These are phyloP conservation scores for Chlorella sp. DNA, from an alignment of 139 green algal species.

Conservation along the genomic window DNA sequence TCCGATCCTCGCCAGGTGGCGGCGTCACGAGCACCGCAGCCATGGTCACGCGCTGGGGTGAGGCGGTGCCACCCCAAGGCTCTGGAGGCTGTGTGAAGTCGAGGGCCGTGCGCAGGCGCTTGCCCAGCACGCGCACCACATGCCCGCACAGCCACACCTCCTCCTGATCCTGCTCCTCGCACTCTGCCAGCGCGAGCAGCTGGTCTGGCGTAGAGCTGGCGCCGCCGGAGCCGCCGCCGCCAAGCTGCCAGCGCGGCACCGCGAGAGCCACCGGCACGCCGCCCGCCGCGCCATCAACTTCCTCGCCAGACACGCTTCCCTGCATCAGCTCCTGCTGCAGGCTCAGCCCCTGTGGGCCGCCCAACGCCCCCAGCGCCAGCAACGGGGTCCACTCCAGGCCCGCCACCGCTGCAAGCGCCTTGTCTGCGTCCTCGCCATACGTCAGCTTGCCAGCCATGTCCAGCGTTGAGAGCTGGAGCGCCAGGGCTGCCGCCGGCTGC, in stretches of 20 bases:
- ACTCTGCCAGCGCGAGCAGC: neutral
- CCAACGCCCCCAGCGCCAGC: too few relatives aligned
- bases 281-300: too few relatives aligned
- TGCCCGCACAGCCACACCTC: conserved; percentile 10
- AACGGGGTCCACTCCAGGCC: too few relatives aligned
- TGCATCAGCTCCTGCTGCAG: neutral
- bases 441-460: too few relatives aligned
- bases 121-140: conserved; percentile 11
- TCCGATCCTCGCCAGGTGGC: neutral
- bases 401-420: too few relatives aligned
- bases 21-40: conserved; percentile 4
- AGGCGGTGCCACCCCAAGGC: neutral
- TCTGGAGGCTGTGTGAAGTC: conserved; percentile 16
- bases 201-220: neutral
- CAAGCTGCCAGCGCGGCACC: neutral
- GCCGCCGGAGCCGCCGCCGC: neutral
- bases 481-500: too few relatives aligned
- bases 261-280: conserved; percentile 9
- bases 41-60: conserved; percentile 14
- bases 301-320: neutral
- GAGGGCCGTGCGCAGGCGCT: conserved; percentile 27
- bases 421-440: too few relatives aligned
- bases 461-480: too few relatives aligned
- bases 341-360: too few relatives aligned
- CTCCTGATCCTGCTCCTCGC: neutral